A percentile compares a stretch with the other conserved stretches of the same genome.
phyloP scores from a whole-genome alignment of 306 rosid species.

The Leucaena leucocephala region DNA sequence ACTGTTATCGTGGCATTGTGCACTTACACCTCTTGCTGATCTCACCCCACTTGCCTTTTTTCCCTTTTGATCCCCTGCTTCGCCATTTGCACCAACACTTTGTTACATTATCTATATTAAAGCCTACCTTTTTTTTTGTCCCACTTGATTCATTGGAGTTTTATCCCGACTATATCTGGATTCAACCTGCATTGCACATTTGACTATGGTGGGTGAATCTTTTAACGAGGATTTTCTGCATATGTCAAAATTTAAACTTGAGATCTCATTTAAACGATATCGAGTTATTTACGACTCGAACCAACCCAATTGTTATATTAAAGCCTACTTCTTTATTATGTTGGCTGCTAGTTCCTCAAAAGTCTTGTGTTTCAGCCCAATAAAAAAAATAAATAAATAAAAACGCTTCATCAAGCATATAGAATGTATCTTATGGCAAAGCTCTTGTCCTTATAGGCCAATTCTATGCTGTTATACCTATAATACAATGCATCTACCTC shows the following conservation, averaged over 20 bases:
- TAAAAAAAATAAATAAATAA: background rate
- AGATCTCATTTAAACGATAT: no score
- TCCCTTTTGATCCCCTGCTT: background rate
- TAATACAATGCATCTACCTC: slow-evolving; percentile 25
- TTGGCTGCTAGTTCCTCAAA: background rate
- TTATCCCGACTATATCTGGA: no score
- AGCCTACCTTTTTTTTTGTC: no score
- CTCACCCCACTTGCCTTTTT: slow-evolving; percentile 13
- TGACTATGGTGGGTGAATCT: no score
- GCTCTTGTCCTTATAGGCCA: background rate
- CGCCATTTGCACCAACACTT: background rate
- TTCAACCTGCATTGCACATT: no score
- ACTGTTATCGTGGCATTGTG: slow-evolving; percentile 29
- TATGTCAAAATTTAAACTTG: no score
- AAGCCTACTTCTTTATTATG: background rate
- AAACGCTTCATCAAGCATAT: background rate
- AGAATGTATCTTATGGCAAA: background rate
- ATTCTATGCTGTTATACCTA: background rate
- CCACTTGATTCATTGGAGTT: no score
- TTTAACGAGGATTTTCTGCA: no score
- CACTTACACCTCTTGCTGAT: slow-evolving; percentile 33
- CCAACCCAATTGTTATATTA: no score
- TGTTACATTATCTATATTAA: background rate
- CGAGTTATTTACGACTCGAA: no score
- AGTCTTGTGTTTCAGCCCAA: background rate